phyloP scores from a whole-genome alignment of 306 rosid species.

The Castanea mollissima region DNA sequence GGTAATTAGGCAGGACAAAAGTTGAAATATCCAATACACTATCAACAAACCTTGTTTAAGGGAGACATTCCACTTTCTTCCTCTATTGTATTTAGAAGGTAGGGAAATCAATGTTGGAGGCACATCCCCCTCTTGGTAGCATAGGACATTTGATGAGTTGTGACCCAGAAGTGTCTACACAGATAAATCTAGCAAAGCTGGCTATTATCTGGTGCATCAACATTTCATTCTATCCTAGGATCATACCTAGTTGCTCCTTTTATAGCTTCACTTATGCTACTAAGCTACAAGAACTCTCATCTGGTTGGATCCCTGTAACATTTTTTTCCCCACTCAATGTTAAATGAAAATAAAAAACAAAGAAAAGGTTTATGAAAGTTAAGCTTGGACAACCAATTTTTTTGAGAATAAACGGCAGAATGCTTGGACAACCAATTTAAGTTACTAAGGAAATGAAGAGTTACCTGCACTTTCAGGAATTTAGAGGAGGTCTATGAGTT shows the following conservation, averaged over 20 bases:
- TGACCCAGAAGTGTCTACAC: constrained; percentile 45
- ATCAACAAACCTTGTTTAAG: no score
- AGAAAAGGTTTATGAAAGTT: neutral
- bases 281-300: constrained; percentile 41
- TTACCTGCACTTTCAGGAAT: constrained; percentile 26
- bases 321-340: no score
- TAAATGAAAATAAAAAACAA: no score
- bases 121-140: constrained; percentile 39
- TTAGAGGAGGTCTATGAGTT: constrained; percentile 16
- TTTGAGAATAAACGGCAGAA: no score
- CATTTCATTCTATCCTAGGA: constrained; percentile 51
- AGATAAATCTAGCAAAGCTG: constrained; percentile 38
- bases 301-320: constrained; percentile 39
- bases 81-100: no score
- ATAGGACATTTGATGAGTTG: constrained; percentile 46
- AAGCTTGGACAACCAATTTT: neutral
- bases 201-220: constrained; percentile 37
- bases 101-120: neutral
- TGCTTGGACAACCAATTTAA: neutral
- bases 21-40: no score
- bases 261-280: constrained; percentile 43
- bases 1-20: no score
- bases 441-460: neutral
- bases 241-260: constrained; percentile 30
- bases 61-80: no score